A percentile compares a stretch with the other conserved stretches of the same genome.
phyloP scores from a whole-genome alignment of 208 protist species.

The Leishmania tropica region DNA sequence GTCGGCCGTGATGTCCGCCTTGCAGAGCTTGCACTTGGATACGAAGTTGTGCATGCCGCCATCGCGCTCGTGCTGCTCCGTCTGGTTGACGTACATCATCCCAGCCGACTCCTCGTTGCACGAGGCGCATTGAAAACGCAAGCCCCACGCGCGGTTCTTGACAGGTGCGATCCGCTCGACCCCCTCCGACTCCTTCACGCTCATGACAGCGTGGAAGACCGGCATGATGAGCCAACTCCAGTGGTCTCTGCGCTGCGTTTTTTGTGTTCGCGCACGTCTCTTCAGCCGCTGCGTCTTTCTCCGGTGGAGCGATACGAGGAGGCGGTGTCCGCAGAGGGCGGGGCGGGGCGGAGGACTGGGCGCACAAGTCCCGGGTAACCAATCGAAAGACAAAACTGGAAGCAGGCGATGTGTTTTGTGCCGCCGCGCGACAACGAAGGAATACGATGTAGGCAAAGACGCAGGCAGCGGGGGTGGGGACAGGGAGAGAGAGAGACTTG shows the following conservation, averaged over 20 bases:
- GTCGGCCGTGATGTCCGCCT: slow-evolving; percentile 36
- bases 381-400: not conserved
- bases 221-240: slow-evolving; percentile 43
- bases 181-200: slow-evolving; percentile 55
- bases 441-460: not conserved
- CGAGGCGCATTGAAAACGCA: slow-evolving; percentile 53
- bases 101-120: slow-evolving; percentile 57
- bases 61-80: slow-evolving; percentile 43
- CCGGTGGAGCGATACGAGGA: not conserved
- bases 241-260: not conserved
- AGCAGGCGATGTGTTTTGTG: not conserved
- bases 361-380: not conserved
- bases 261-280: not conserved
- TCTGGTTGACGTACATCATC: slow-evolving; percentile 61
- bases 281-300: not conserved
- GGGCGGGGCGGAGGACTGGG: not conserved
- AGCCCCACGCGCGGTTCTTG: slow-evolving; percentile 44
- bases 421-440: not conserved
- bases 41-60: slow-evolving; percentile 64
- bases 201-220: slow-evolving; percentile 48
- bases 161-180: slow-evolving; percentile 43
- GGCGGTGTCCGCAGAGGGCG: not conserved
- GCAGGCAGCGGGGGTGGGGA: not conserved
- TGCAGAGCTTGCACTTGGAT: slow-evolving; percentile 67
- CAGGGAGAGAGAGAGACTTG: not conserved